phyloP scores from a whole-genome alignment of 2,329 filamentous ascomycete species.

The Pestalotiopsis sp. region DNA sequence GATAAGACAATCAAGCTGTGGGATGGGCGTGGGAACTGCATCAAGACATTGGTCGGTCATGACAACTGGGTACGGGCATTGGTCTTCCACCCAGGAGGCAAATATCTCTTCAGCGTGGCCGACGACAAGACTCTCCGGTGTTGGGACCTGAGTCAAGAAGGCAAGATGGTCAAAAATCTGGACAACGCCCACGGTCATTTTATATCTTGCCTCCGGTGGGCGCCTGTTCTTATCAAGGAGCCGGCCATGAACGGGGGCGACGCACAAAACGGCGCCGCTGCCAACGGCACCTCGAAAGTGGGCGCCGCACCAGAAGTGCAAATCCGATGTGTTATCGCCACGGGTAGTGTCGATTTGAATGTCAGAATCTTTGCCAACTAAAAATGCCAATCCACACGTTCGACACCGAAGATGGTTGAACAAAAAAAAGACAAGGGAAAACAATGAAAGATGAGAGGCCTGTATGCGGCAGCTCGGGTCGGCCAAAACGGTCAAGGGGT shows the following conservation, averaged over 20 bases:
- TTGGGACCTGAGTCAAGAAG: constrained; percentile 91
- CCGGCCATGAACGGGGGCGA: constrained; percentile 46
- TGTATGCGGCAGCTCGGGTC: background rate
- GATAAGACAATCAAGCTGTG: constrained; percentile 92
- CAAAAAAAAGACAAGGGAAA: background rate
- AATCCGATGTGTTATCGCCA: constrained; percentile 85
- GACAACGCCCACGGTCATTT: constrained; percentile 82
- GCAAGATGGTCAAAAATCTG: constrained; percentile 84
- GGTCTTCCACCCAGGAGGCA: constrained; percentile 89
- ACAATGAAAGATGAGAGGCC: background rate
- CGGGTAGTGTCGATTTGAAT: constrained; percentile 81
- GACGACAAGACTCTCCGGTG: constrained; percentile 93
- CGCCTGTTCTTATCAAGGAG: constrained; percentile 73
- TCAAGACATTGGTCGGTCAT: constrained; percentile 84
- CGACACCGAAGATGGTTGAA: background rate
- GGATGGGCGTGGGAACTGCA: constrained; percentile 81
- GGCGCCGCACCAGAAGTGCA: constrained; percentile 56
- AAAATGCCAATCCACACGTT: constrained; percentile 12
- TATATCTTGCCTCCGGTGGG: constrained; percentile 86
- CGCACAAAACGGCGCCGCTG: constrained; percentile 42
- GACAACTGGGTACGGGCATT: constrained; percentile 92
- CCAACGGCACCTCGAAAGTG: constrained; percentile 50
- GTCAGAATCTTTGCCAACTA: constrained; percentile 76
- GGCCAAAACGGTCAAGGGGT: background rate
- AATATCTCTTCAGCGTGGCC: constrained; percentile 81